phyloP scores from a whole-genome alignment of 768 basidiomycete genomes.

The Cyclocybe aegerita region DNA sequence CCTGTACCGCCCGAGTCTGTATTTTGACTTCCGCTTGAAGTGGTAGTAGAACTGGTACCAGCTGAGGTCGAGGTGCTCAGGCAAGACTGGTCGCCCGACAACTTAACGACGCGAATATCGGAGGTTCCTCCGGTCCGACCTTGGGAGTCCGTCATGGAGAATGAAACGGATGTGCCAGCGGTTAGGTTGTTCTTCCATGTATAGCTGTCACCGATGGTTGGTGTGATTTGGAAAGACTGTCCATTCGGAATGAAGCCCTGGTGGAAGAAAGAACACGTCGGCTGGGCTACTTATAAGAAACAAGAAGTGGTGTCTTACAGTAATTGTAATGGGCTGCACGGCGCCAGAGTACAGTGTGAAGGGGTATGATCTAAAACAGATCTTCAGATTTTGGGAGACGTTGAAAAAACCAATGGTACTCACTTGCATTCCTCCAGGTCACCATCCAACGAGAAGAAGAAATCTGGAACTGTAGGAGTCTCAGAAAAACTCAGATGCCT shows the following conservation, averaged over 20 bases:
- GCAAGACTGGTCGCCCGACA: constrained; percentile 22
- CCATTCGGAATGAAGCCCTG: constrained; percentile 25
- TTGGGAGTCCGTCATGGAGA: constrained; percentile 23
- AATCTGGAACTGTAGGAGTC: constrained; percentile 19
- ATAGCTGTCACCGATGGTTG: constrained; percentile 20
- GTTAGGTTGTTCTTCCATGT: constrained; percentile 24
- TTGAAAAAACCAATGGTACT: constrained; percentile 1
- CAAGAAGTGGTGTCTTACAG: constrained; percentile 14
- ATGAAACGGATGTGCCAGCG: constrained; percentile 21
- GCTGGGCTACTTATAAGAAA: not conserved
- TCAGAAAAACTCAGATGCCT: not conserved
- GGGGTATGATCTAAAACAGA: constrained; percentile 18
- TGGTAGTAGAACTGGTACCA: not conserved
- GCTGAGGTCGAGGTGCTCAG: constrained; percentile 6
- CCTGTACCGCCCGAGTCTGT: not conserved
- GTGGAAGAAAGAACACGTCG: not conserved
- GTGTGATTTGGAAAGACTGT: constrained; percentile 19
- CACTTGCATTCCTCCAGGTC: constrained; percentile 27
- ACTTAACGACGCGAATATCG: constrained; percentile 14
- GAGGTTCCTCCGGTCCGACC: constrained; percentile 24
- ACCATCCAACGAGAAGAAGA: constrained; percentile 24
- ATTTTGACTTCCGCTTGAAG: not conserved
- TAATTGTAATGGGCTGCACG: constrained; percentile 22
- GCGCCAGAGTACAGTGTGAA: constrained; percentile 22
- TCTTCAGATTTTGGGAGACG: not conserved